A percentile compares a stretch with the other conserved stretches of the same genome.
phyloP scores from a whole-genome alignment of 2,329 filamentous ascomycete species.

The Sporothrix dimorphospora region DNA sequence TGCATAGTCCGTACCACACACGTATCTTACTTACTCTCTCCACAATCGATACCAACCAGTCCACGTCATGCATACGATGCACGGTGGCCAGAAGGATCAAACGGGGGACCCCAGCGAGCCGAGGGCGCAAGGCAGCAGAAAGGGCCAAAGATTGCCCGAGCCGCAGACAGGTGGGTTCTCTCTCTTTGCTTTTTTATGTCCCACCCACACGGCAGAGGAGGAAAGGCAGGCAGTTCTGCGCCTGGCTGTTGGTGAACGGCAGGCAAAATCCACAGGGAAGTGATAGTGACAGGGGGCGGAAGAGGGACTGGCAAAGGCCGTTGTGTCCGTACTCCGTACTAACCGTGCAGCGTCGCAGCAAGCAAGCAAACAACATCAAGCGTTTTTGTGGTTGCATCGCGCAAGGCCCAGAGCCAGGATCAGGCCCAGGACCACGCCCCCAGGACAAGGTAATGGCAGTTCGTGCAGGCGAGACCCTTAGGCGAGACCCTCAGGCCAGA shows the following conservation, averaged over 20 bases:
- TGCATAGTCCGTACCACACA: not conserved
- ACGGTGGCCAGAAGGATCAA: not conserved
- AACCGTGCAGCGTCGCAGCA: not conserved
- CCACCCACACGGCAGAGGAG: not conserved
- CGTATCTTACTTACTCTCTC: not conserved
- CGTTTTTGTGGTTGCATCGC: slow-evolving; percentile 2
- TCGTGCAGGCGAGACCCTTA: not conserved
- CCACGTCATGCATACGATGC: not conserved
- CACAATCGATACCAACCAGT: not conserved
- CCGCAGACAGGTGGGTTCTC: not conserved
- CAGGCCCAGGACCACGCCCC: not conserved
- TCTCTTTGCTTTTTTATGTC: not conserved
- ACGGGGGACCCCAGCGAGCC: not conserved
- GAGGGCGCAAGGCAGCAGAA: not conserved
- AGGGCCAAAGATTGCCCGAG: slow-evolving; percentile 25
- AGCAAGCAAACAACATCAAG: not conserved
- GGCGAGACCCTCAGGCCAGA: not conserved
- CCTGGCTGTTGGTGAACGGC: not conserved
- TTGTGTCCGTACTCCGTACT: not conserved
- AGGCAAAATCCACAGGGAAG: not conserved
- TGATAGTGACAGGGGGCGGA: not conserved
- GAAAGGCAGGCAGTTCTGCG: not conserved
- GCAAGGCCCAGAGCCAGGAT: not conserved
- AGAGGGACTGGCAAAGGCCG: not conserved
- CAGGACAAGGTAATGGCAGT: not conserved